A percentile compares a stretch with the other conserved stretches of the same genome.
These are phyloP conservation scores for Yamadazyma dushanensis DNA, from an alignment of 1,139 yeast genomes.

Conservation along the genomic window DNA sequence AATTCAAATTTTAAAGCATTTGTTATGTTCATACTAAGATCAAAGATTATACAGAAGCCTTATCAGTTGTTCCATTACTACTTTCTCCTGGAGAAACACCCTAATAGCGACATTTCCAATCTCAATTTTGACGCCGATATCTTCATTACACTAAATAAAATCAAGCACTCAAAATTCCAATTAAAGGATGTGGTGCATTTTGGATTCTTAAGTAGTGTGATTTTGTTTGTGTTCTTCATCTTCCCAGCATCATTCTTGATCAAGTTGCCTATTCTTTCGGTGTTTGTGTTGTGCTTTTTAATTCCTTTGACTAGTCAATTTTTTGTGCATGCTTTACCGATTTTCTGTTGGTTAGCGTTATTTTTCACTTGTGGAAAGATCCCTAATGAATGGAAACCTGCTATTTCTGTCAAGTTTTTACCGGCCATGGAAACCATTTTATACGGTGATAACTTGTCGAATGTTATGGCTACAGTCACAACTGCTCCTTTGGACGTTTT, in stretches of 20 bases:
- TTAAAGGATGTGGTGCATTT: slow-evolving; percentile 52
- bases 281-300: slow-evolving; percentile 45
- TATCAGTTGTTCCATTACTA: slow-evolving; percentile 49
- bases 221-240: slow-evolving; percentile 52
- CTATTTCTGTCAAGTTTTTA: slow-evolving; percentile 83
- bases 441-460: slow-evolving; percentile 90
- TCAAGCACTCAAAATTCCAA: slow-evolving; percentile 52
- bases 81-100: slow-evolving; percentile 60
- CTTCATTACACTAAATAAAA: slow-evolving; percentile 43
- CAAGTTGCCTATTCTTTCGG: slow-evolving; percentile 42
- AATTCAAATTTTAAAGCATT: neutral
- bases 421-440: slow-evolving; percentile 94
- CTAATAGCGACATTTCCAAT: slow-evolving; percentile 53
- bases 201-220: slow-evolving; percentile 47
- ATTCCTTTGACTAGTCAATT: slow-evolving; percentile 84
- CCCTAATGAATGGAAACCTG: slow-evolving; percentile 79
- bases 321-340: slow-evolving; percentile 81
- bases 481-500: slow-evolving; percentile 69
- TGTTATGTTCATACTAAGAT: slow-evolving; percentile 30
- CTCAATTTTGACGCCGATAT: slow-evolving; percentile 63
- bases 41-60: slow-evolving; percentile 37
- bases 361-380: slow-evolving; percentile 80
- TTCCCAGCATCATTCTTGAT: slow-evolving; percentile 51
- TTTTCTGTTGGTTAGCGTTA: slow-evolving; percentile 83
- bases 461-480: slow-evolving; percentile 77